These are phyloP conservation scores for Syzygium aromaticum DNA, from an alignment of 345 rosid genomes.

Conservation along the genomic window DNA sequence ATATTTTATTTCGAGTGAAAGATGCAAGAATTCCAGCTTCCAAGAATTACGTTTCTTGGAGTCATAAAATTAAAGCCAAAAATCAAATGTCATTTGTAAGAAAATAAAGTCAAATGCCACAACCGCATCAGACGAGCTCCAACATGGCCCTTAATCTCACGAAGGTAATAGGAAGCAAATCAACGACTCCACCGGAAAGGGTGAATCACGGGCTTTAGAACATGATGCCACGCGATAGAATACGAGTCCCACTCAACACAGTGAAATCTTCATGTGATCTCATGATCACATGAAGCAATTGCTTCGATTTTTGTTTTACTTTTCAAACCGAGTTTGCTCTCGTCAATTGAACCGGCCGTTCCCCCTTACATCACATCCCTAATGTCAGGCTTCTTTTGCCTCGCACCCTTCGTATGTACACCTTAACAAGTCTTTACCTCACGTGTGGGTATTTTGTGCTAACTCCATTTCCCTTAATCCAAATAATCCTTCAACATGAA, in stretches of 20 bases:
- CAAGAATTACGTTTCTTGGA: not conserved
- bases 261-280: not conserved
- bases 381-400: not conserved
- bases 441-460: rapidly evolving
- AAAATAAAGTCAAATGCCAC: not conserved
- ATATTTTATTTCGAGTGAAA: not conserved
- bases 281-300: not conserved
- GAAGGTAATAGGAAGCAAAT: not conserved
- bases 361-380: not conserved
- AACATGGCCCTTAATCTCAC: not conserved
- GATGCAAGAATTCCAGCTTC: too few species aligned
- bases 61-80: not conserved
- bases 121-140: not conserved
- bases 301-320: not conserved
- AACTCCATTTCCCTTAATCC: not conserved
- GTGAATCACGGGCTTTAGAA: not conserved
- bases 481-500: not conserved
- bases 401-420: rapidly evolving
- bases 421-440: not conserved
- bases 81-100: not conserved
- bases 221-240: not conserved
- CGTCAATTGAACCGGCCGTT: not conserved
- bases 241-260: not conserved
- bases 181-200: not conserved
- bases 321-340: not conserved